Percentiles rank a stretch among this genome's conserved stretches.
Evolutionary conservation across 768 basidiomycete species (phyloP).

Genomic region (Stropharia rugosoannulata): DNA sequence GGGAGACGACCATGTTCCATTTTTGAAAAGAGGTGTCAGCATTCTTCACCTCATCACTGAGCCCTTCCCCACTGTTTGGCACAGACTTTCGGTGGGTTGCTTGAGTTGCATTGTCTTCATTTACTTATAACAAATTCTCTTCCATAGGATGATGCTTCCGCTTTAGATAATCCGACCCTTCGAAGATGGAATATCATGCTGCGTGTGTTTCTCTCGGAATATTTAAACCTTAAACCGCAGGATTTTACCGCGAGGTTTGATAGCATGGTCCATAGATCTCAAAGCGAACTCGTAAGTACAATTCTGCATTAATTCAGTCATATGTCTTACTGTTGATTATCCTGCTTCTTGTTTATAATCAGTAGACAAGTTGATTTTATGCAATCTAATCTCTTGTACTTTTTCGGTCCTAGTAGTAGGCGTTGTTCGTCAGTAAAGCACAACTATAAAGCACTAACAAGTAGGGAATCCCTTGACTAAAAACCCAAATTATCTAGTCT

Average conservation of each 20-base stretch:
- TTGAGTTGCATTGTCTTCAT: background rate
- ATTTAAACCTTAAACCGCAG: conserved; percentile 67
- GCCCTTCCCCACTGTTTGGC: conserved; percentile 92
- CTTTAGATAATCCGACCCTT: conserved; percentile 82
- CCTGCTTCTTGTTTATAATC: conserved; percentile 6
- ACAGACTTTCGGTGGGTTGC: conserved; percentile 58
- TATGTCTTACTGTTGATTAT: background rate
- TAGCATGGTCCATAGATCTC: conserved; percentile 31
- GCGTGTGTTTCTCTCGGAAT: conserved; percentile 87
- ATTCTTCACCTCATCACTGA: conserved; percentile 87
- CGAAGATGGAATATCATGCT: conserved; percentile 88
- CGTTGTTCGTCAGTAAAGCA: too few relatives aligned
- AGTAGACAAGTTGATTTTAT: conserved; percentile 14
- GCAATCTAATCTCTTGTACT: background rate
- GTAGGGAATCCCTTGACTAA: too few relatives aligned
- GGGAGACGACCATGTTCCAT: conserved; percentile 94
- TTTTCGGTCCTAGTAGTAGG: too few relatives aligned
- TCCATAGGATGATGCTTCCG: conserved; percentile 82
- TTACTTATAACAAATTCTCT: background rate
- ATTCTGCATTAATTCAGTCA: background rate
- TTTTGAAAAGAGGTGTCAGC: conserved; percentile 78
- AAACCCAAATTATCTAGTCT: background rate
- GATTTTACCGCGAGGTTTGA: conserved; percentile 30
- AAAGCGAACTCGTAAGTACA: conserved; percentile 44
- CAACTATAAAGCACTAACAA: too few relatives aligned